Percentiles rank a stretch among this genome's conserved stretches.
phyloP scores from a whole-genome alignment of 345 rosid genomes.

The Arabidopsis thaliana region TAIR10.1 NC_003074.8:21625501-21626000 shows the following conservation, averaged over 20 bases:
- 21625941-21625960: conserved; percentile 9
- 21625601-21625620: not conserved
- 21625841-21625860: conserved; percentile 18
- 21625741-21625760: conserved; percentile 70
- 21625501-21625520: not conserved
- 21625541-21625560: not conserved
- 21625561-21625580: too few relatives aligned
- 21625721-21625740: conserved; percentile 70
- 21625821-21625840: conserved; percentile 1
- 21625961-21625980: conserved; percentile 9
- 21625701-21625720: conserved; percentile 92
- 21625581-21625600: not conserved
- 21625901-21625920: not conserved
- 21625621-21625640: not conserved
- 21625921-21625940: not conserved
- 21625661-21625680: conserved; percentile 77
- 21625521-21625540: not conserved
- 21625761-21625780: conserved; percentile 86
- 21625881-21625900: not conserved
- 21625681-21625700: conserved; percentile 79
- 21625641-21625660: conserved; percentile 78
- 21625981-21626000: not conserved
- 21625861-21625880: not conserved
- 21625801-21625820: conserved; percentile 78
- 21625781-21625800: conserved; percentile 88